Base-by-base conservation (phyloP, 2,329 filamentous ascomycete genomes). In the Aureobasidium pullulans region DNA sequence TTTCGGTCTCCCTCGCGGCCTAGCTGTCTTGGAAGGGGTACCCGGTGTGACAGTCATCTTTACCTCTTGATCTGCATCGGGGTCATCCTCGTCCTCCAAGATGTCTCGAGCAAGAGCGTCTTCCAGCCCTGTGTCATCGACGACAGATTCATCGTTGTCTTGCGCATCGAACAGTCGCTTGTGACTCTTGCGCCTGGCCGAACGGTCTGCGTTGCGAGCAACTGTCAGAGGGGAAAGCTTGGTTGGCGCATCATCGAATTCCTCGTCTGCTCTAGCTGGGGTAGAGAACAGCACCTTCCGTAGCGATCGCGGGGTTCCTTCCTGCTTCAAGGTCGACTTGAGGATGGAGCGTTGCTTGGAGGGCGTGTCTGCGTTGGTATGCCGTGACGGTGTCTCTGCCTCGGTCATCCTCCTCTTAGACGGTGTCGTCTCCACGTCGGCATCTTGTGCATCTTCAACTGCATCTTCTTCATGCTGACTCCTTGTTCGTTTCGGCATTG, bases 101-200 rank as follows among this genome's bases (percentile, higher is more conserved):
- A 94, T 93, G 65, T 87, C 81, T 57, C 85, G 79, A 1, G 85
- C 86, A 31, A 94, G 76, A 6, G 79, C 80, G 54, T 88, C 84
- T 5, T 86, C 86, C 13, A 84, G 87, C 48, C 83, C 83, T 66
- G 88, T 76, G 15, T 73, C 72, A 34, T 77, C 13, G 16, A 15
- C 29, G 4, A 10, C 31, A 52, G 82, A 89, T 31, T 90, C 87
- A 48, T 91, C 87, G 67, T 84, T 87, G 29, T 80, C 79, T 8
- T 78, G 81, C 16, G 82, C 84, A 19, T 92, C 85, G 39, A 95
- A 86, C 54, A 96, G 75, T 3, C 84, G 83, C 54, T 85, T 81
- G 23, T 88, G 88, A 70, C 89, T 96, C 78, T 96, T 96, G 68
- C 86, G 86, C 67, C 88, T 84, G 1, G 92, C 93, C 5, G 92